Evolutionary conservation across 1,284 basidiomycete species (phyloP).

Genomic region (Malassezia slooffiae): DNA sequence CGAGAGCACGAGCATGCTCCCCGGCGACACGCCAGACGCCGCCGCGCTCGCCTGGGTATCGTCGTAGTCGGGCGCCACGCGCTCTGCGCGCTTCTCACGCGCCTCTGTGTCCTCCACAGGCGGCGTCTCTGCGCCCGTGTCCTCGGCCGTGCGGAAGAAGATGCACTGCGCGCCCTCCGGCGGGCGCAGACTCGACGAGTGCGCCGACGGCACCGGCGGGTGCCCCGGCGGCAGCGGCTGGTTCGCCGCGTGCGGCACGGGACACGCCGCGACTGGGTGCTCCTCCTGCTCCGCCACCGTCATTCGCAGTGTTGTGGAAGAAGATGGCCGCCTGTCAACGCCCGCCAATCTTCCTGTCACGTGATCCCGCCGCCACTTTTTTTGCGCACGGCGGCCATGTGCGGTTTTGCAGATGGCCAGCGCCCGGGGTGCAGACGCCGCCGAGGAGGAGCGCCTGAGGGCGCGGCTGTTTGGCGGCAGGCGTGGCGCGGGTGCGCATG

Average conservation of each 20-base stretch:
- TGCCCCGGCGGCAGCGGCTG: conserved; percentile 45
- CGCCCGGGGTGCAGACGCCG: neutral
- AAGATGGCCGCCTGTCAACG: too few relatives aligned
- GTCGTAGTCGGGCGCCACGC: too few relatives aligned
- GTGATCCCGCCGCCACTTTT: conserved; percentile 1
- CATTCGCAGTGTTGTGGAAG: too few relatives aligned
- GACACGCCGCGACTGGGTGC: too few relatives aligned
- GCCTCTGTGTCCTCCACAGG: too few relatives aligned
- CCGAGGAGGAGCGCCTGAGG: conserved; percentile 7
- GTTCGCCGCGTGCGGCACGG: conserved; percentile 37
- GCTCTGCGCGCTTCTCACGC: too few relatives aligned
- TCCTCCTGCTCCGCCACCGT: too few relatives aligned
- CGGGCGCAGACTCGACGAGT: conserved; percentile 29
- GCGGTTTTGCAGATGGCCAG: neutral
- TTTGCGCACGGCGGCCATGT: neutral
- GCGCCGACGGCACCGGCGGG: conserved; percentile 26
- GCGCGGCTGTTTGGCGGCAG: conserved; percentile 7
- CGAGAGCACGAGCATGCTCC: conserved; percentile 7
- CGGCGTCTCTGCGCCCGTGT: too few relatives aligned
- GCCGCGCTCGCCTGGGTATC: neutral
- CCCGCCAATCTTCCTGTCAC: conserved; percentile 2
- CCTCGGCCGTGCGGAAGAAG: conserved; percentile 40
- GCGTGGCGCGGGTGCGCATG: neutral
- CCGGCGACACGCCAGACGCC: neutral
- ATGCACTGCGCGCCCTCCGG: conserved; percentile 39